Base-by-base conservation (phyloP, 2,329 filamentous ascomycete species). In the Beauveria sp. region DNA sequence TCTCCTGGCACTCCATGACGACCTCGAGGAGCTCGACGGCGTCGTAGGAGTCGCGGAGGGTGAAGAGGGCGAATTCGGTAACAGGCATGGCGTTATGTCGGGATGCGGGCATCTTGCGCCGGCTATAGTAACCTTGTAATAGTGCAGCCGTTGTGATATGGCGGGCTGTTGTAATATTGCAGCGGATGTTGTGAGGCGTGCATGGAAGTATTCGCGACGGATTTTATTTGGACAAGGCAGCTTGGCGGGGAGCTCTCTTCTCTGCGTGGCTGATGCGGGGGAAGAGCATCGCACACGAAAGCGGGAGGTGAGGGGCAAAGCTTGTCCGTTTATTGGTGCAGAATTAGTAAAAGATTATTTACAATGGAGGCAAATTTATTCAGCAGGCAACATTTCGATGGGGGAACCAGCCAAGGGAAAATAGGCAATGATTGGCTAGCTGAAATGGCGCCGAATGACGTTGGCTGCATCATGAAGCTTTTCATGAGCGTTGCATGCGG, bases 41-140 rank as follows among this genome's bases (percentile, higher is more conserved):
- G 42, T 73, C 65, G 38, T 69, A 71, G 16, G 67, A 66, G 42
- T 65, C 58, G 38, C 66, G 67, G 55, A 76, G 66, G 43, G 70
- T 69, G 46, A 78, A 62, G 59, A 75, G 63, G 43, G 74, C 75
- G 60, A 77, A 70, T 66, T 79, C 77, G 20, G 74, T 76, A 63
- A 79, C 71, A 45, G 70, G 43, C 77, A 79, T 75, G 56, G 40
- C 63, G 65, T n/a, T 20, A 3, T 8, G 47, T 10, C 10, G 45
- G 3, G 20, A 5, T 46, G 20, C n/a, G 20, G 20, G 2, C 10
- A 38, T 38, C 34, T 38, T 38, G 12, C 5, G 34, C 34, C 14
- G 34, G 34, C 34, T 38, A 38, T 38, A 38, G 34, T 38, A 16
- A 16, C 34, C 34, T 30, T 51, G 24, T 34, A n/a, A 34, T 51